These are phyloP conservation scores for Oryza meridionalis DNA, from an alignment of 176 grass and related monocot genomes.

Conservation along the genomic window DNA sequence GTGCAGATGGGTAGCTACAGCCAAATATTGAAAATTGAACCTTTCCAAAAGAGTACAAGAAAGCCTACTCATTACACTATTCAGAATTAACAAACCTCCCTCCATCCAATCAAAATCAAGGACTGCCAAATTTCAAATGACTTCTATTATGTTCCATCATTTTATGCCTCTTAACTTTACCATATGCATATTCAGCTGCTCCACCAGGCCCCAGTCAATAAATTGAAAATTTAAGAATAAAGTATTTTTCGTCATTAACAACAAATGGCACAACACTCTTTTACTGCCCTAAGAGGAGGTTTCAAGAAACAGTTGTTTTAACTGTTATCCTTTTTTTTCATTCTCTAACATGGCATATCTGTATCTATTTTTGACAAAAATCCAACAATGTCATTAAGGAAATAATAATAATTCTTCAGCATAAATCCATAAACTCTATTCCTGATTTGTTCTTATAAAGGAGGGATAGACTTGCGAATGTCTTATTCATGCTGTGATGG, in stretches of 20 bases:
- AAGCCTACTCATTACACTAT: not conserved
- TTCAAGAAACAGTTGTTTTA: not conserved
- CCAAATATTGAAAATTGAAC: not conserved
- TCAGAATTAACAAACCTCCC: not conserved
- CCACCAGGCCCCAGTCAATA: not conserved
- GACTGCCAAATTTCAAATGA: not conserved
- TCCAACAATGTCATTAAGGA: not conserved
- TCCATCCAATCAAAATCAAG: not conserved
- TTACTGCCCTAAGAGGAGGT: not conserved
- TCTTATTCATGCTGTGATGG: not conserved
- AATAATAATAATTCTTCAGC: constrained; percentile 7
- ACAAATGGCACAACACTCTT: not conserved
- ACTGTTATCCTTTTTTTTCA: not conserved
- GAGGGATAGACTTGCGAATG: not conserved
- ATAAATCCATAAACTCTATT: constrained; percentile 9
- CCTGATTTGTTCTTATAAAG: constrained; percentile 1
- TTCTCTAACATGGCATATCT: not conserved
- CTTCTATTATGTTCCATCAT: not conserved
- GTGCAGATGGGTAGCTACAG: not conserved
- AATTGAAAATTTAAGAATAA: not conserved
- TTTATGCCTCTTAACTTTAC: constrained; percentile 14
- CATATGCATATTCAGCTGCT: not conserved
- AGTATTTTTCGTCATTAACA: not conserved
- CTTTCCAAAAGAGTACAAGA: not conserved
- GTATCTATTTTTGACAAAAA: constrained; percentile 13